Base-by-base conservation (phyloP, 2,329 filamentous ascomycete genomes). In the Aspergillus calidoustus region DNA sequence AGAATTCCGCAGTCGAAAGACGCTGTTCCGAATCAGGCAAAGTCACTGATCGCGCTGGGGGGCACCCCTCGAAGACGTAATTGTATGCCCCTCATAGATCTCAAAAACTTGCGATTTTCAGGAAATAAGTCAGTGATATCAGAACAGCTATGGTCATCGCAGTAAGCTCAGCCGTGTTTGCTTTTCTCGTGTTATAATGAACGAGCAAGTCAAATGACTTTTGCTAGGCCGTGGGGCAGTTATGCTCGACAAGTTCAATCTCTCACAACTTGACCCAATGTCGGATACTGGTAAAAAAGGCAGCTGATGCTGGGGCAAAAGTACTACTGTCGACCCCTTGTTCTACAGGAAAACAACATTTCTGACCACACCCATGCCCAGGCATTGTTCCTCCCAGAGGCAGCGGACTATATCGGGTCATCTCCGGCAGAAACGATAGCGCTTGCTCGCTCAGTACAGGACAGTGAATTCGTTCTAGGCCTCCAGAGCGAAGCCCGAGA, bases 361-460 rank as follows among this genome's bases (percentile, higher is more conserved):
- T 22, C 17, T 59, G 30, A 49, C 23, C 47, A 46, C 5, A 34
- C n/a, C 19, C 17, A 44, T 19, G 15, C 43, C 17, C 64, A 91
- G 86, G 87, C 91, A 19, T 85, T 97, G 54, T 97, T 98, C 80
- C 89, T 97, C 57, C 94, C 94, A 13, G 94, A 97, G 83, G 94
- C 94, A 25, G 87, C 87, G 60, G 93, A 97, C 80, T 97, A 97
- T 81, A 93, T 97, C 70, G 90, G 87, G 22, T 82, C 84, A 1
- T 88, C 87, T 0, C 82, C 89, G 2, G 76, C 85, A 11, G 88
- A 93, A 69, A 90, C 89, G 0, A 78, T 93, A 8, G 83, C 86
- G 4, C 87, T 97, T 9, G 92, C 87, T 65, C 85, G 84, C 61
- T 84, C 92, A 3, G 85, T 89, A 44, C 74, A 83, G 2, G 80